phyloP scores from a whole-genome alignment of 2,329 filamentous ascomycete species.

The Fusarium neocosmosporiellum region DNA sequence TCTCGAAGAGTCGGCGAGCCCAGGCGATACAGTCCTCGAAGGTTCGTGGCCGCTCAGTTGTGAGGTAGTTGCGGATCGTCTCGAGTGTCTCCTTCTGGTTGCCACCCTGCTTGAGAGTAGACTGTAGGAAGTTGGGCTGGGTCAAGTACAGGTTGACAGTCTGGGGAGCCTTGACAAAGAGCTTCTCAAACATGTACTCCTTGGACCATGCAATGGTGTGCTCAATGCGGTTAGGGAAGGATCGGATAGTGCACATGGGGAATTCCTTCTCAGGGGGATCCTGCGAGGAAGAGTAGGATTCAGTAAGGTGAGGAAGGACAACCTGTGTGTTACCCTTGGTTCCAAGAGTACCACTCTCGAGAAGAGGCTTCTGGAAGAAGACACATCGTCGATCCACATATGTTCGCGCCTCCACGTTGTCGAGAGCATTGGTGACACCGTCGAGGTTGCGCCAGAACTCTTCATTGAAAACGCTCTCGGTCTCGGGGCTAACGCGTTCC shows the following conservation, averaged over 20 bases:
- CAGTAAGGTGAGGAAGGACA: slow-evolving; percentile 88
- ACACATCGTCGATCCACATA: slow-evolving; percentile 97
- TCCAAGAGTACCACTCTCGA: slow-evolving; percentile 97
- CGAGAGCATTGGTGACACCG: slow-evolving; percentile 94
- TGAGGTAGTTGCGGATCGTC: slow-evolving; percentile 88
- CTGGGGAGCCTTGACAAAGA: slow-evolving; percentile 93
- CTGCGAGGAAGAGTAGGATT: slow-evolving; percentile 95
- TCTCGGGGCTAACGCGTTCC: slow-evolving; percentile 91
- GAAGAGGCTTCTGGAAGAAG: slow-evolving; percentile 96
- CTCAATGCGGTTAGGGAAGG: slow-evolving; percentile 98
- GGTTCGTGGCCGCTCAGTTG: slow-evolving; percentile 88
- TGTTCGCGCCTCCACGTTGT: slow-evolving; percentile 96
- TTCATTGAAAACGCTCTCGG: slow-evolving; percentile 94
- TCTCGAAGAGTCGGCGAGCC: slow-evolving; percentile 94
- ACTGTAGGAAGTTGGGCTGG: slow-evolving; percentile 89
- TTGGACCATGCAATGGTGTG: slow-evolving; percentile 99
- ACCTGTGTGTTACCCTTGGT: slow-evolving; percentile 99
- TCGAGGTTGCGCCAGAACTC: slow-evolving; percentile 89
- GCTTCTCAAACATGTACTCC: slow-evolving; percentile 89
- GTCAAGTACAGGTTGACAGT: slow-evolving; percentile 94
- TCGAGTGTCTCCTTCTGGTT: slow-evolving; percentile 96
- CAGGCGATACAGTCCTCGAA: slow-evolving; percentile 98
- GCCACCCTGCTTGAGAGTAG: slow-evolving; percentile 89
- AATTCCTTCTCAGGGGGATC: slow-evolving; percentile 99
- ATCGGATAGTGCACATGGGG: slow-evolving; percentile 97